Base-by-base conservation (phyloP, 116 monocot genomes). In the Papilionanthe hybrid region DNA sequence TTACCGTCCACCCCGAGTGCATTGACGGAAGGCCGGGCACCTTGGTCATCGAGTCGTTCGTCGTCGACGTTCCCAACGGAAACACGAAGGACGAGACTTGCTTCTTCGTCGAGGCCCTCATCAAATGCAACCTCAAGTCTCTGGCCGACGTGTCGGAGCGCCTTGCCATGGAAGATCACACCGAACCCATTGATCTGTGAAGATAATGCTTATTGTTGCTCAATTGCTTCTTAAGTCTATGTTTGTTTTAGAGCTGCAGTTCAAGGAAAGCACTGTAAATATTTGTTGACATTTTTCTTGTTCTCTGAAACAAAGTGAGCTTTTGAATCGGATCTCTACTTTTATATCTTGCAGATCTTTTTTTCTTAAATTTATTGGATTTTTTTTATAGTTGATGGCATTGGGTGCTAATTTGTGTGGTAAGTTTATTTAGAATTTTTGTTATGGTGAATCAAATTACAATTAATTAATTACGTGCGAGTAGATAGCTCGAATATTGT, bases 61-160 rank as follows among this genome's bases (percentile, higher is more conserved):
- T 88, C 71, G 92, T 92, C 15, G 92, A 92, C 12, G 86, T 92
- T n/a, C 90, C 88, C 1, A 90, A 90, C 0, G 90, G 92, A 44
- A 92, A 92, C 86, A 91, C 88, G 32, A 84, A 86, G 72, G 89
- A 86, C 17, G 89, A 89, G 68, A 89, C 86, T 0, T 89, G 89
- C 89, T 91, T 86, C 75, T 91, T 91, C 25, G 88, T 91, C 13
- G 88, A 91, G 83, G 82, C 86, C 49, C 55, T 91, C 45, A 88
- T 91, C 80, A 88, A 86, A 68, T 91, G 91, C 88, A 91, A 91
- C 84, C 91, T 91, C 79, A 88, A 82, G 55, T 88, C 90, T 13
- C 71, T 90, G 9, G 86, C 90, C 5, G 84, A 86, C 56, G 81
- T 89, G 1, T 89, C 86, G 0, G 89, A 89, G 79, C 78, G 84